Base-by-base conservation (phyloP, 2,329 filamentous ascomycete species). In the Ophiostoma pallidulum region DNA sequence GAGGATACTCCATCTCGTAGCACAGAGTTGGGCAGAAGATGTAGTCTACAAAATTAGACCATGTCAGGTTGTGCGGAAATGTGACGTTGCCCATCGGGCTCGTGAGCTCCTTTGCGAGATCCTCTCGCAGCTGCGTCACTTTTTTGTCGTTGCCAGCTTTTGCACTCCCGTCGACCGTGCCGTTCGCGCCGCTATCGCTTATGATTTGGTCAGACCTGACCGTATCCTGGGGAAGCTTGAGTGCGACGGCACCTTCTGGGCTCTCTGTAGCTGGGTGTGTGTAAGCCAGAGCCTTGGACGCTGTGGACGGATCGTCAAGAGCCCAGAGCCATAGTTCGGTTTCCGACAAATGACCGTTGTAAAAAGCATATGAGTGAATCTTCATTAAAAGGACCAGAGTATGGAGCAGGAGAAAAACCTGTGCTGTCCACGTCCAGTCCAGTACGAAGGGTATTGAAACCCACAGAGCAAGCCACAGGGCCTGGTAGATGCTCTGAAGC, bases 321-420 rank as follows among this genome's bases (percentile, higher is more conserved):
- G 80, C 80, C 48, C 77, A 78, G 12, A 98, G 73, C 10, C 88
- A 82, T 60, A 84, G 82, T 63, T 94, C 79, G 0, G 88, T 94
- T 63, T 92, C 87, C 56, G 84, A 86, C 14, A 98, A 73, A 64
- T 98, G 92, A 10, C 92, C 92, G 59, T 96, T 97, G 70, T 98
- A 98, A 65, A 97, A 98, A 20, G 88, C 86, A 61, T 95, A 98
- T 6, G 90, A 96, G 64, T 98, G 92, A 80, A 97, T 92, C 72
- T 98, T 98, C 92, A 98, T 98, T 43, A 96, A 80, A 18, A 98
- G 74, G 8, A 87, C 84, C 66, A 98, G 80, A 37, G 89, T 84
- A 65, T 98, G 92, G 29, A 98, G 72, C 10, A 90, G 84, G 57
- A 98, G 78, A 64, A 94, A 98, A 33, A 98, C 92, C 61, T 97